Evolutionary conservation across 768 basidiomycete genomes (phyloP).

Genomic region (Phaffia australis): DNA sequence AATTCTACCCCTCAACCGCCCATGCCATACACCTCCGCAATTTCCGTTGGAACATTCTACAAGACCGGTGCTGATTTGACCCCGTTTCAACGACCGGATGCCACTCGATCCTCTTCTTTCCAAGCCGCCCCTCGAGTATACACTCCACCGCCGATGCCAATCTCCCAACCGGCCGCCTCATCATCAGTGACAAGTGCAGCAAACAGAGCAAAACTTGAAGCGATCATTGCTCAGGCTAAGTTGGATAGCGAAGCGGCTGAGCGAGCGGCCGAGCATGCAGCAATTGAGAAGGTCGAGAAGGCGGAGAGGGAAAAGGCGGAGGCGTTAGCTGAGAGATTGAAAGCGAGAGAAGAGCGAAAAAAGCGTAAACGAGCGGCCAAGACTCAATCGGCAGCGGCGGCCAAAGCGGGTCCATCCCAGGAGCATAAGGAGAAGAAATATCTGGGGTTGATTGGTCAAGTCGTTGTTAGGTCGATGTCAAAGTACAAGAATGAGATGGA

Average conservation of each 20-base stretch:
- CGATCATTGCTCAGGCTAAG: constrained; percentile 43
- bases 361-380: constrained; percentile 25
- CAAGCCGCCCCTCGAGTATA: constrained; percentile 11
- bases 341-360: constrained; percentile 16
- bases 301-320: constrained; percentile 2
- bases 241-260: constrained; percentile 6
- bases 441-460: constrained; percentile 68
- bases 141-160: constrained; percentile 26
- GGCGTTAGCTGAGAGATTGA: constrained; percentile 19
- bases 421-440: constrained; percentile 58
- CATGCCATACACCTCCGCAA: no score
- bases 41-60: no score
- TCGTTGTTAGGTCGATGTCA: constrained; percentile 87
- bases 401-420: constrained; percentile 7
- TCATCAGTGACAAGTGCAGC: background rate
- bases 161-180: background rate
- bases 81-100: background rate
- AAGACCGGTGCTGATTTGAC: no score
- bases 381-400: constrained; percentile 8
- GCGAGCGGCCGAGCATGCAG: background rate
- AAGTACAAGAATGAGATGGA: constrained; percentile 65
- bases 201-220: constrained; percentile 35
- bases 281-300: constrained; percentile 1
- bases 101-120: background rate
- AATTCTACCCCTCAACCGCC: no score